Evolutionary conservation across 2,329 filamentous ascomycete genomes (phyloP).

Genomic region (Penicillium sp.): DNA sequence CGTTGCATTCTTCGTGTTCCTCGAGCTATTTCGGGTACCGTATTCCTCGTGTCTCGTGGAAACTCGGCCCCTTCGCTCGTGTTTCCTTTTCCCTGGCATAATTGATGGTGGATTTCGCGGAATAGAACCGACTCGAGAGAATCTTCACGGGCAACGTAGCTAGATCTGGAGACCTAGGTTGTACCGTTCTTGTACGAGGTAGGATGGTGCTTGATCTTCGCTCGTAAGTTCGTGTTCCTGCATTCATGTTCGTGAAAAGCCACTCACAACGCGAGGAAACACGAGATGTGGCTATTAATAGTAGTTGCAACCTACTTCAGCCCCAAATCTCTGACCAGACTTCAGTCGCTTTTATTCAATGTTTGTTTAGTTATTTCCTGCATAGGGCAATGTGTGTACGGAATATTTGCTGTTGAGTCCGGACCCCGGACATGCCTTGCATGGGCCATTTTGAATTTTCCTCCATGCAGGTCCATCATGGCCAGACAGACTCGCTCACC

Average conservation of each 20-base stretch:
- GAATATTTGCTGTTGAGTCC: no score
- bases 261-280: neutral
- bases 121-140: neutral
- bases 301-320: neutral
- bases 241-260: neutral
- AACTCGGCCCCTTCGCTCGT: neutral
- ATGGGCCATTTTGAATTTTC: no score
- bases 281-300: conserved; percentile 1
- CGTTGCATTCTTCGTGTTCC: neutral
- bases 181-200: no score
- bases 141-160: neutral
- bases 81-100: neutral
- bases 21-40: neutral
- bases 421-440: no score
- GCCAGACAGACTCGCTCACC: conserved; percentile 52
- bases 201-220: neutral
- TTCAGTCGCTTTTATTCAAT: neutral
- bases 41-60: neutral
- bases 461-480: no score
- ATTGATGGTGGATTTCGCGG: neutral
- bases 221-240: conserved; percentile 6
- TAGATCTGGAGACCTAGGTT: neutral
- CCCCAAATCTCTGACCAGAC: neutral
- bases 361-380: neutral
- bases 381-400: no score